Conservation (phyloP, 177 flowering plant genomes). For the Tripterygium wilfordii region DNA sequence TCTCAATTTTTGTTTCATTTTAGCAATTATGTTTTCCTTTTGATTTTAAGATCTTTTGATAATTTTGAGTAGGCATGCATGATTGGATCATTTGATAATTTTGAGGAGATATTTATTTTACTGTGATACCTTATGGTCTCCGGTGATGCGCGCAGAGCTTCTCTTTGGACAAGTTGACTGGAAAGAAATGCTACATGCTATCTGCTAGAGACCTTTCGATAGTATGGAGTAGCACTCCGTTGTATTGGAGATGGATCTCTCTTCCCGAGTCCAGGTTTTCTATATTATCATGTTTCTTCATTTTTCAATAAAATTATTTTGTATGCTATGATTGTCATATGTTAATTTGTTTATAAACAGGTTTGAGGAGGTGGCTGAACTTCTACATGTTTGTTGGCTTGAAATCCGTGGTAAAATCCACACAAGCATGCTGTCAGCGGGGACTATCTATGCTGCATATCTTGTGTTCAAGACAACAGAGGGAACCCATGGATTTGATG, state of each 20-base stretch:
- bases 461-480: slow-evolving; percentile 2
- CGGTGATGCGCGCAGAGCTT: no score
- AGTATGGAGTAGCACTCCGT: slow-evolving; percentile 25
- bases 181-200: slow-evolving; percentile 34
- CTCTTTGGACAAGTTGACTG: slow-evolving; percentile 26
- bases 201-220: slow-evolving; percentile 26
- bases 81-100: no score
- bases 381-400: slow-evolving; percentile 6
- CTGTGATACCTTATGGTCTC: no score
- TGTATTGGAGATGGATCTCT: slow-evolving; percentile 24
- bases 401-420: slow-evolving; percentile 3
- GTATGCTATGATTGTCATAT: no score
- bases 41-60: no score
- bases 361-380: slow-evolving; percentile 11
- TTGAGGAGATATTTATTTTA: no score
- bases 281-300: no score
- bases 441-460: slow-evolving; percentile 2
- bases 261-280: slow-evolving; percentile 20
- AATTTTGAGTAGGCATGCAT: no score
- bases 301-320: no score
- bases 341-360: no score
- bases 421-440: slow-evolving; percentile 1
- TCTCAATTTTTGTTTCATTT: no score
- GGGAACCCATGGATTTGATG: slow-evolving; percentile 1
- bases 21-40: no score